A percentile compares a stretch with the other conserved stretches of the same genome.
Evolutionary conservation across 345 rosid genomes (phyloP).

Genomic region (Carallia pectinifolia): DNA sequence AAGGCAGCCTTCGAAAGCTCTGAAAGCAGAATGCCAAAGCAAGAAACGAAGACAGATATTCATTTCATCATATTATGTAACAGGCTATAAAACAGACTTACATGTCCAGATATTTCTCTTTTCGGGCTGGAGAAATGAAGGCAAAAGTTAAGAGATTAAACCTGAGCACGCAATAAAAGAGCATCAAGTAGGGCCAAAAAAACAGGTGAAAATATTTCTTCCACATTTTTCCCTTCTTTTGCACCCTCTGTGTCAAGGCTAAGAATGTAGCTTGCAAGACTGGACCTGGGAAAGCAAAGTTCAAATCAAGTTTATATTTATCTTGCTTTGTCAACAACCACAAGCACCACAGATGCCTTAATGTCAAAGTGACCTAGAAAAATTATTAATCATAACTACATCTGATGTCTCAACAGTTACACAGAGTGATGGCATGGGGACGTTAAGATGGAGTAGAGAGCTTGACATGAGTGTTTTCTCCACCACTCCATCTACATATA

Average conservation of each 20-base stretch:
- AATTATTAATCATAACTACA: neutral
- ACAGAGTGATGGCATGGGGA: no score
- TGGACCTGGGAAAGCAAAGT: slow-evolving; percentile 56
- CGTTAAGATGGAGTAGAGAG: no score
- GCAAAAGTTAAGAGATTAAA: slow-evolving; percentile 25
- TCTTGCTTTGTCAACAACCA: slow-evolving; percentile 7
- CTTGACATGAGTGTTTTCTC: no score
- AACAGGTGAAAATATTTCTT: slow-evolving; percentile 64
- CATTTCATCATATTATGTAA: no score
- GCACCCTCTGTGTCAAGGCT: slow-evolving; percentile 45
- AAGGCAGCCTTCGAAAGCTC: no score
- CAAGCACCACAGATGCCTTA: neutral
- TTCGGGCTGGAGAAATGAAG: slow-evolving; percentile 1
- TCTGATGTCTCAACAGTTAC: neutral
- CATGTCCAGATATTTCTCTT: neutral
- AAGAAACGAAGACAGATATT: no score
- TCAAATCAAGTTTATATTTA: neutral
- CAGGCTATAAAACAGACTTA: no score
- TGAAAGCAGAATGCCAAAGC: no score
- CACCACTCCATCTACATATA: no score
- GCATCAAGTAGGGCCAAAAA: slow-evolving; percentile 79
- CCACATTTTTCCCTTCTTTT: slow-evolving; percentile 43
- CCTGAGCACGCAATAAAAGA: slow-evolving; percentile 88
- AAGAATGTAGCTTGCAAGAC: slow-evolving; percentile 70
- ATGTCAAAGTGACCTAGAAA: neutral